A percentile compares a stretch with the other conserved stretches of the same genome.
Evolutionary conservation across 768 basidiomycete species (phyloP).

Genomic region (Phanerodontia chrysosporium): DNA sequence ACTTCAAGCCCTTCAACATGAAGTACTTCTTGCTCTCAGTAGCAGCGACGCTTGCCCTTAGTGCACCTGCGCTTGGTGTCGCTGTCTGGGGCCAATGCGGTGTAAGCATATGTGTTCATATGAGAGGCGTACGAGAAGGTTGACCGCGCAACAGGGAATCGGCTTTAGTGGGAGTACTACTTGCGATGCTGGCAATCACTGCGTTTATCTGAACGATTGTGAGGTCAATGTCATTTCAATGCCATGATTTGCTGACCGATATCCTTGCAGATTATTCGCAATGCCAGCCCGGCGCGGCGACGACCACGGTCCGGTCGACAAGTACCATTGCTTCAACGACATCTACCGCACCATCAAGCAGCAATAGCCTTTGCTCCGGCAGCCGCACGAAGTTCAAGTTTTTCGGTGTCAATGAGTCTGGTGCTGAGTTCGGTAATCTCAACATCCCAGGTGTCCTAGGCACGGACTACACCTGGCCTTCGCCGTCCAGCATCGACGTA

Average conservation of each 20-base stretch:
- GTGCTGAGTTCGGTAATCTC: conserved; percentile 55
- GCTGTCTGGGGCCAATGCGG: conserved; percentile 52
- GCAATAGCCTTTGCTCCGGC: conserved; percentile 31
- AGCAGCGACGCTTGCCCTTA: conserved; percentile 20
- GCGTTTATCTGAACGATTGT: conserved; percentile 41
- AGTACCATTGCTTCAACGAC: conserved; percentile 27
- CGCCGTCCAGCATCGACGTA: conserved; percentile 35
- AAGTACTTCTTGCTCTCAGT: conserved; percentile 21
- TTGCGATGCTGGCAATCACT: conserved; percentile 42
- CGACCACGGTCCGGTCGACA: conserved; percentile 16
- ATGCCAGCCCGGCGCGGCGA: conserved; percentile 36
- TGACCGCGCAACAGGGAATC: conserved; percentile 25
- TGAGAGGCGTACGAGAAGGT: background rate
- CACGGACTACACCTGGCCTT: conserved; percentile 48
- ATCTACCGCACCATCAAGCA: conserved; percentile 27
- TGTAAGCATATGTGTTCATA: conserved; percentile 7
- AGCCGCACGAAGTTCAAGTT: conserved; percentile 51
- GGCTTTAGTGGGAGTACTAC: conserved; percentile 39
- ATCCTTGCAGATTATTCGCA: conserved; percentile 40
- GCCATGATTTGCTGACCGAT: background rate
- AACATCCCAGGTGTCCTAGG: conserved; percentile 42
- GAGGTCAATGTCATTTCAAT: too few species aligned
- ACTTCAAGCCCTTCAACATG: conserved; percentile 13
- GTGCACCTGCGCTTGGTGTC: conserved; percentile 24
- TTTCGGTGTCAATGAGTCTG: conserved; percentile 61